Evolutionary conservation across 2,329 filamentous ascomycete genomes (phyloP).

Genomic region (Pseudogymnoascus sp.): DNA sequence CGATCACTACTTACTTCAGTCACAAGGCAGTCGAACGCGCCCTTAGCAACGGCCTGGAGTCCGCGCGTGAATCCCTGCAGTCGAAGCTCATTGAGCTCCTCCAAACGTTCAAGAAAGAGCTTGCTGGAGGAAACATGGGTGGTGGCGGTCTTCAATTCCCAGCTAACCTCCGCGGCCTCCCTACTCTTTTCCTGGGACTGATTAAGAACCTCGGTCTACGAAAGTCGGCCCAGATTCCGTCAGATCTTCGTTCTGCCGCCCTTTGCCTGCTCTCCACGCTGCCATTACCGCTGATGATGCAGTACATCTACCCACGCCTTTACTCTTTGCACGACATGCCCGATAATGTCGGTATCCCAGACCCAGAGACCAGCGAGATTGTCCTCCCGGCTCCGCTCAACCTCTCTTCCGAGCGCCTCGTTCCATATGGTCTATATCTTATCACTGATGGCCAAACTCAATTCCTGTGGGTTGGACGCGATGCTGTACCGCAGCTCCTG

Average conservation of each 20-base stretch:
- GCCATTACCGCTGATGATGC: constrained; percentile 80
- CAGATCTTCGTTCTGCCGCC: constrained; percentile 86
- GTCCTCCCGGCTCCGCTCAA: constrained; percentile 79
- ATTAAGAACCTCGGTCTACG: constrained; percentile 95
- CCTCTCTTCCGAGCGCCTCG: constrained; percentile 79
- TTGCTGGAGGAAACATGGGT: constrained; percentile 92
- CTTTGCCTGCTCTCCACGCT: constrained; percentile 91
- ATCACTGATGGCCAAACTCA: constrained; percentile 97
- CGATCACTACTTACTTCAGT: constrained; percentile 88
- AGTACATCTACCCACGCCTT: constrained; percentile 82
- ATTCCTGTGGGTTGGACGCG: constrained; percentile 92
- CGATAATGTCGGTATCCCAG: constrained; percentile 79
- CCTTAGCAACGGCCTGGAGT: constrained; percentile 78
- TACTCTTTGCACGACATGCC: constrained; percentile 96
- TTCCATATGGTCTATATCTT: constrained; percentile 86
- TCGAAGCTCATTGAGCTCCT: constrained; percentile 87
- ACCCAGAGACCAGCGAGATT: constrained; percentile 82
- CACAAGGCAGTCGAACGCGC: constrained; percentile 95
- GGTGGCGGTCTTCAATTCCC: constrained; percentile 89
- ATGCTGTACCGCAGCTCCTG: constrained; percentile 84
- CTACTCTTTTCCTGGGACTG: constrained; percentile 83
- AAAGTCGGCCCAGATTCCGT: constrained; percentile 88
- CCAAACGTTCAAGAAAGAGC: constrained; percentile 93
- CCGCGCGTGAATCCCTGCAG: constrained; percentile 84
- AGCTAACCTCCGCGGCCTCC: constrained; percentile 80